Conservation (phyloP, 306 rosid genomes). For the Begonia peltatifolia region DNA sequence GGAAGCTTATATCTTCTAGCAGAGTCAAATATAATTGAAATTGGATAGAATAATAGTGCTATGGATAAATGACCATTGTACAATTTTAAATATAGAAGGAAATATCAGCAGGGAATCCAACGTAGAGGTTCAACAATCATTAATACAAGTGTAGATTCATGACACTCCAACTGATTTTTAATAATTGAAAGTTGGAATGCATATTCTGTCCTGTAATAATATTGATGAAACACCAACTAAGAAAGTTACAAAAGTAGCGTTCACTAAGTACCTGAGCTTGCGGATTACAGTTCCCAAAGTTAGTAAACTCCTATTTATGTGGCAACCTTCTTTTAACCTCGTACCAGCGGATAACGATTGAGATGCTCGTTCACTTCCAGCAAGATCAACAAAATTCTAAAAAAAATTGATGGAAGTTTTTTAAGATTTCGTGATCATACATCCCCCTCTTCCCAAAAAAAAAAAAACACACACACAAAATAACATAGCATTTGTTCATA, state of each 20-base stretch:
- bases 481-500: conserved; percentile 19
- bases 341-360: conserved; percentile 84
- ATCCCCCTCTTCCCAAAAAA: too few relatives aligned
- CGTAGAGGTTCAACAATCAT: background rate
- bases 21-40: background rate
- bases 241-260: conserved; percentile 3
- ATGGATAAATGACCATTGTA: too few relatives aligned
- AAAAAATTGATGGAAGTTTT: background rate
- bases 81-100: too few relatives aligned
- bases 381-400: conserved; percentile 93
- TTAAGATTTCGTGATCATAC: too few relatives aligned
- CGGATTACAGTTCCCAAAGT: conserved; percentile 97
- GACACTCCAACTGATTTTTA: too few relatives aligned
- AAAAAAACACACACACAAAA: background rate
- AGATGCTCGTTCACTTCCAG: conserved; percentile 98
- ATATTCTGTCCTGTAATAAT: background rate
- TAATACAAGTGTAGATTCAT: too few relatives aligned
- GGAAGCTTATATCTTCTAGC: background rate
- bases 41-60: background rate
- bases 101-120: too few relatives aligned
- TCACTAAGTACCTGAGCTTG: conserved; percentile 76
- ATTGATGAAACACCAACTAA: too few relatives aligned
- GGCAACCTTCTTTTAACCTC: conserved; percentile 98
- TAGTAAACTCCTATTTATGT: conserved; percentile 91
- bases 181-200: too few relatives aligned